Percentiles rank a stretch among this genome's conserved stretches.
Conservation (phyloP, 2,329 filamentous ascomycete species). For the Aureobasidium sp. region DNA sequence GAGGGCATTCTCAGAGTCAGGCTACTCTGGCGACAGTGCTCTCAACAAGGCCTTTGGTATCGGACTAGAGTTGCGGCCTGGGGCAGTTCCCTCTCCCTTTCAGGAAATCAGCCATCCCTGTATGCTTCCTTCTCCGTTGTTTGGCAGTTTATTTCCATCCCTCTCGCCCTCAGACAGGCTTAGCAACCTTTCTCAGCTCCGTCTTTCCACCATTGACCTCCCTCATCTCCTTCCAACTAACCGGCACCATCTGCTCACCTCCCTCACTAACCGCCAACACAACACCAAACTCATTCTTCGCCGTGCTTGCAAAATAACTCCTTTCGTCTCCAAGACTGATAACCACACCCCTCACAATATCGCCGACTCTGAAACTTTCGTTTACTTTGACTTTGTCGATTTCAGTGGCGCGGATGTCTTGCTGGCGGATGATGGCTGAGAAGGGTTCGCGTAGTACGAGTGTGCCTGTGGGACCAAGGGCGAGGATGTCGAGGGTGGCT, state of each 20-base stretch:
- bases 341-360: conserved; percentile 80
- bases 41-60: background rate
- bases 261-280: conserved; percentile 85
- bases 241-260: conserved; percentile 72
- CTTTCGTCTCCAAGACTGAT: conserved; percentile 81
- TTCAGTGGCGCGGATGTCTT: conserved; percentile 91
- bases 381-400: conserved; percentile 90
- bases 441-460: conserved; percentile 21
- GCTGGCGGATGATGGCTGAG: conserved; percentile 34
- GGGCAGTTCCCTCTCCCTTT: background rate
- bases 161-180: conserved; percentile 59
- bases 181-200: conserved; percentile 81
- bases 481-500: conserved; percentile 76
- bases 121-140: background rate
- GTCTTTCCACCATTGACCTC: conserved; percentile 70
- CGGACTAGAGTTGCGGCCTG: background rate
- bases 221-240: conserved; percentile 91
- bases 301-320: conserved; percentile 91
- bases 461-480: conserved; percentile 52
- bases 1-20: background rate
- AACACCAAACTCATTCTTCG: conserved; percentile 83
- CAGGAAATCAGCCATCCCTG: background rate
- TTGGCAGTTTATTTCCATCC: background rate
- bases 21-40: background rate
- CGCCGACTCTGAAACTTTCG: conserved; percentile 85